These are phyloP conservation scores for Oenanthe sinensis DNA, from an alignment of 129 eudicot genomes.

Conservation along the genomic window DNA sequence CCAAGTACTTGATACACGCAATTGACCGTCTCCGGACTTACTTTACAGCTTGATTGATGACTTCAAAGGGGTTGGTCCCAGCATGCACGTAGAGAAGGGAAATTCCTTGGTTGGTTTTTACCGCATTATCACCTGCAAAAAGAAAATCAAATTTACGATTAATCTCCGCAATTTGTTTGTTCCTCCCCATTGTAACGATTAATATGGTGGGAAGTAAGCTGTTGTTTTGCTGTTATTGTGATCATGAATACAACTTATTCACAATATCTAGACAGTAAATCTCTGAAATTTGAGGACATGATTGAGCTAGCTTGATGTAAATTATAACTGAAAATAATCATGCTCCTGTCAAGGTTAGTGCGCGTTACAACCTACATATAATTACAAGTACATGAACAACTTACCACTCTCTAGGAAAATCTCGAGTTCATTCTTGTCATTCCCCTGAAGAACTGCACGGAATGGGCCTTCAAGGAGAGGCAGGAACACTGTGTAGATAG, in stretches of 20 bases:
- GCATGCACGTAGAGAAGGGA: slow-evolving; percentile 88
- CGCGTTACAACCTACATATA: not conserved
- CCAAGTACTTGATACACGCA: not conserved
- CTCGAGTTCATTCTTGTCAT: slow-evolving; percentile 77
- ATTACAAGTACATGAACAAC: slow-evolving; percentile 22
- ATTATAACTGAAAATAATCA: not conserved
- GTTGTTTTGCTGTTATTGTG: not conserved
- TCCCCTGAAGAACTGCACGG: slow-evolving; percentile 93
- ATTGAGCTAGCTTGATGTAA: not conserved
- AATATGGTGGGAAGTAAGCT: not conserved
- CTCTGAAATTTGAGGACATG: not conserved
- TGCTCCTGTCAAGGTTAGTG: not conserved
- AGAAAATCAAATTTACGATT: slow-evolving; percentile 17
- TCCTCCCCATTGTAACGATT: not conserved
- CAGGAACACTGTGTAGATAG: slow-evolving; percentile 72
- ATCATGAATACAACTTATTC: not conserved
- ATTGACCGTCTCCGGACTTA: slow-evolving; percentile 23
- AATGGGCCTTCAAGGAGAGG: slow-evolving; percentile 91
- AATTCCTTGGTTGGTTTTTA: slow-evolving; percentile 73
- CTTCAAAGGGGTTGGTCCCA: slow-evolving; percentile 91
- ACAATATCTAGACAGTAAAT: not conserved
- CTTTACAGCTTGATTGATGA: slow-evolving; percentile 78
- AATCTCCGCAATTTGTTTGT: not conserved
- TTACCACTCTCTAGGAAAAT: slow-evolving; percentile 97
- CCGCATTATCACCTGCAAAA: slow-evolving; percentile 75